Conservation (phyloP, 257 asterid species). For the Osmanthus fragrans region DNA sequence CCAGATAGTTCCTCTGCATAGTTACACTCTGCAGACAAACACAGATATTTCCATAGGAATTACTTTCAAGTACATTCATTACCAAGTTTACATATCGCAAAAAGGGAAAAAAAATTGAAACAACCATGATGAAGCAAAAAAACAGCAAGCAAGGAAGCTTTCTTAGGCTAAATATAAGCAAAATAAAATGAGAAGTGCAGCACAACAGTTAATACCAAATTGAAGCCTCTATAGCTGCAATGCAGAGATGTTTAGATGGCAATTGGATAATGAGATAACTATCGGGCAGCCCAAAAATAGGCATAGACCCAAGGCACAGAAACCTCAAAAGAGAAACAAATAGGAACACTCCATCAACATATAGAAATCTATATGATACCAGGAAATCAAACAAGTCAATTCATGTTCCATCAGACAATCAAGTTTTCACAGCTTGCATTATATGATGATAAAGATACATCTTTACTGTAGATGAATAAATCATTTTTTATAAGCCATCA, state of each 20-base stretch:
- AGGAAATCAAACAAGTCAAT: background rate
- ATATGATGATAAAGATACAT: background rate
- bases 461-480: background rate
- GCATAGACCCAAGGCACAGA: background rate
- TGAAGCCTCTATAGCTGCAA: constrained; percentile 9
- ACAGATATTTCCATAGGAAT: background rate
- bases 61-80: background rate
- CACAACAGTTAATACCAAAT: constrained; percentile 12
- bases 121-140: background rate
- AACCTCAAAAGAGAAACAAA: constrained; percentile 21
- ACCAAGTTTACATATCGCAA: background rate
- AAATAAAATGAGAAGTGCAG: background rate
- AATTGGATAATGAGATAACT: too few relatives aligned
- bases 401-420: background rate
- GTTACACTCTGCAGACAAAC: constrained; percentile 25
- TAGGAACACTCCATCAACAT: constrained; percentile 9
- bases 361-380: background rate
- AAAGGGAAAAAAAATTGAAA: background rate
- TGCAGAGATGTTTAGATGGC: background rate
- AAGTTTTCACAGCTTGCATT: background rate
- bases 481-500: background rate
- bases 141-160: constrained; percentile 5
- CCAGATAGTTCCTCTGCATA: background rate
- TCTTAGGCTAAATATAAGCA: constrained; percentile 9
- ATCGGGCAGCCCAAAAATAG: constrained; percentile 14